Evolutionary conservation across 768 basidiomycete genomes (phyloP).

Genomic region (Collybiopsis luxurians): DNA sequence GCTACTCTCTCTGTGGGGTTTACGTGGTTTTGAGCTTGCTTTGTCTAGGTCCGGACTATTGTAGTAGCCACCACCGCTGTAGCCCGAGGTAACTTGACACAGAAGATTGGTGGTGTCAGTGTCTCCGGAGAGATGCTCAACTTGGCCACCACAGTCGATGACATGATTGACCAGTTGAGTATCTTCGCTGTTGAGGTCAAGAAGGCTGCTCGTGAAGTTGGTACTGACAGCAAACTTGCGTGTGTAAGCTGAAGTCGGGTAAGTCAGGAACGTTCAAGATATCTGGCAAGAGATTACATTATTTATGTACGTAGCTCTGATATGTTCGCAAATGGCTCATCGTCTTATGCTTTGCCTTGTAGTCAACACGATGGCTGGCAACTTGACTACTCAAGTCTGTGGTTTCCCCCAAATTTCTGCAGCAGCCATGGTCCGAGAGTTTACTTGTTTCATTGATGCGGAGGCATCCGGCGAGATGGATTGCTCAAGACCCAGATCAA

Average conservation of each 20-base stretch:
- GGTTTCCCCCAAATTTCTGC: constrained; percentile 99
- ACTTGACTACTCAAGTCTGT: constrained; percentile 96
- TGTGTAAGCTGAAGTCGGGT: constrained; percentile 95
- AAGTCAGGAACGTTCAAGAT: constrained; percentile 95
- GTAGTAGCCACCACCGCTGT: constrained; percentile 67
- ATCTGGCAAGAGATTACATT: constrained; percentile 99
- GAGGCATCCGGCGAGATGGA: constrained; percentile 99
- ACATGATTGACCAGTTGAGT: too few species aligned
- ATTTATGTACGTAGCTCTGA: constrained; percentile 51
- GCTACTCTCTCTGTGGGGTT: constrained; percentile 19
- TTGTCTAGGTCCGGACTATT: constrained; percentile 11
- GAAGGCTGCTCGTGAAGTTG: constrained; percentile 95
- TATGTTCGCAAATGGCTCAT: background rate
- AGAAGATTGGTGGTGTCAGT: constrained; percentile 89
- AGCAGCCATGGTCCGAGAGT: constrained; percentile 98
- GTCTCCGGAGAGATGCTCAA: constrained; percentile 96
- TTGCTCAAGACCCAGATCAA: constrained; percentile 97
- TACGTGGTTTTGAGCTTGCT: background rate
- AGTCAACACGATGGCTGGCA: constrained; percentile 97
- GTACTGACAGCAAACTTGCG: constrained; percentile 98
- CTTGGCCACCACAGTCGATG: constrained; percentile 91
- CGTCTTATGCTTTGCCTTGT: constrained; percentile 49
- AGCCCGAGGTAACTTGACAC: constrained; percentile 88
- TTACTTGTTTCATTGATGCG: constrained; percentile 98
- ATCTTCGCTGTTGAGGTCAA: too few species aligned